Percentiles rank a stretch among this genome's conserved stretches.
Conservation (phyloP, 2,329 filamentous ascomycete genomes). For the Alternaria alternata region DNA sequence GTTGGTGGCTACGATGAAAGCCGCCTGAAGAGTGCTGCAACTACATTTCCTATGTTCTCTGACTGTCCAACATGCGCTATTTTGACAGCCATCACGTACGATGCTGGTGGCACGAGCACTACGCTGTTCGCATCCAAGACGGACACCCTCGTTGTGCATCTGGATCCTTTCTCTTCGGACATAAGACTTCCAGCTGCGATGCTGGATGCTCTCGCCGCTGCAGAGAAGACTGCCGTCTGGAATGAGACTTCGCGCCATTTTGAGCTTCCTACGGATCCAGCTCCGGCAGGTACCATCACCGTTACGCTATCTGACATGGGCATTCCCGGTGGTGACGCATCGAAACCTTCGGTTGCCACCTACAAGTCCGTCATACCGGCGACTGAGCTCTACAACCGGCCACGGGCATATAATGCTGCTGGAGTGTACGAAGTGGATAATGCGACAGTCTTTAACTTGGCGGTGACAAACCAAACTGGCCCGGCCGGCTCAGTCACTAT, state of each 20-base stretch:
- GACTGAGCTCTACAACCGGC: conserved; percentile 23
- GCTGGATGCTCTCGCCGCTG: conserved; percentile 21
- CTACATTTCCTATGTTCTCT: conserved; percentile 29
- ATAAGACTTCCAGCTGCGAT: conserved; percentile 19
- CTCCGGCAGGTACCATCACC: conserved; percentile 25
- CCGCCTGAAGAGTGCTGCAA: conserved; percentile 20
- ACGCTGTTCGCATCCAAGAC: conserved; percentile 17
- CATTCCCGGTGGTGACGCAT: conserved; percentile 20
- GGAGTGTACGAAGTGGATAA: conserved; percentile 25
- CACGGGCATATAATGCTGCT: conserved; percentile 23
- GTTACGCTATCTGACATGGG: conserved; percentile 26
- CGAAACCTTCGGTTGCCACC: conserved; percentile 24
- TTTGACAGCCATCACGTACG: conserved; percentile 29
- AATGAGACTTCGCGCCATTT: conserved; percentile 25
- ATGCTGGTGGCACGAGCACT: conserved; percentile 22
- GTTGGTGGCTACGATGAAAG: conserved; percentile 27
- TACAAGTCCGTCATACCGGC: conserved; percentile 29
- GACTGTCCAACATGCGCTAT: conserved; percentile 30
- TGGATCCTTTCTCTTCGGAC: conserved; percentile 26
- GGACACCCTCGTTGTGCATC: conserved; percentile 22
- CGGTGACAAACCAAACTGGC: conserved; percentile 22
- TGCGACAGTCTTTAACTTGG: conserved; percentile 27
- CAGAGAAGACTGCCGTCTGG: conserved; percentile 26
- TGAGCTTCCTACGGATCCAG: conserved; percentile 22
- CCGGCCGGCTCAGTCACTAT: conserved; percentile 4